Percentiles rank a stretch among this genome's conserved stretches.
These are phyloP conservation scores for Delonix regia DNA, from an alignment of 306 rosid genomes.

Conservation along the genomic window DNA sequence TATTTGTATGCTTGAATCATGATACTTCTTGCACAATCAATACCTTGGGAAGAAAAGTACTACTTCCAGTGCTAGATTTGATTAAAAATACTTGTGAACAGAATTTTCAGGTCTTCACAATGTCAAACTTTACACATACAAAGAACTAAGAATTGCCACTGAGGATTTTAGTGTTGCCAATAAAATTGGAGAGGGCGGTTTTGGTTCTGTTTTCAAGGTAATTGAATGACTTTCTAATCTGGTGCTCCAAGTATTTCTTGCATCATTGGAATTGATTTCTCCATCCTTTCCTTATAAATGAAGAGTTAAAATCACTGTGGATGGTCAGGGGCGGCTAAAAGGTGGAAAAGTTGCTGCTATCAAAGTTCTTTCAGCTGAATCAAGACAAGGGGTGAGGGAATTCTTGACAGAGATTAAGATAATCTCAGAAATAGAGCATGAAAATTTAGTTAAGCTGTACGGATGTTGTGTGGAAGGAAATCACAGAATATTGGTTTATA, in stretches of 20 bases:
- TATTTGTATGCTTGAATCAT: neutral
- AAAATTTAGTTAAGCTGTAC: slow-evolving; percentile 80
- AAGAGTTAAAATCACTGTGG: slow-evolving; percentile 29
- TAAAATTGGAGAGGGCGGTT: slow-evolving; percentile 98
- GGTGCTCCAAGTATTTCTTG: slow-evolving; percentile 21
- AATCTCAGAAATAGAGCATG: slow-evolving; percentile 84
- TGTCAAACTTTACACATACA: slow-evolving; percentile 65
- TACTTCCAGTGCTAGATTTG: slow-evolving; percentile 19
- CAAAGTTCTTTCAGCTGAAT: slow-evolving; percentile 92
- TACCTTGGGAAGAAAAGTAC: neutral
- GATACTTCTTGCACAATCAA: neutral
- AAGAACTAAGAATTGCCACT: slow-evolving; percentile 68
- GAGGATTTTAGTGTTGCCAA: slow-evolving; percentile 68
- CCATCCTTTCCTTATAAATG: slow-evolving; percentile 21
- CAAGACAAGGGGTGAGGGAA: slow-evolving; percentile 85
- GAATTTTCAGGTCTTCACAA: slow-evolving; percentile 67
- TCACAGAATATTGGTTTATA: slow-evolving; percentile 87
- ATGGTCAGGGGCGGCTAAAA: slow-evolving; percentile 76
- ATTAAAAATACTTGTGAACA: slow-evolving; percentile 41
- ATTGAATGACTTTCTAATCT: slow-evolving; percentile 1
- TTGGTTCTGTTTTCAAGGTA: slow-evolving; percentile 94
- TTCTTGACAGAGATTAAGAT: slow-evolving; percentile 93
- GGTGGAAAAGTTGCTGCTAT: slow-evolving; percentile 88
- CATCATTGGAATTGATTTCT: slow-evolving; percentile 24
- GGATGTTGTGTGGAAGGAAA: slow-evolving; percentile 90